Evolutionary conservation across 2,329 filamentous ascomycete genomes (phyloP).

Genomic region (Pseudogymnoascus sp.): DNA sequence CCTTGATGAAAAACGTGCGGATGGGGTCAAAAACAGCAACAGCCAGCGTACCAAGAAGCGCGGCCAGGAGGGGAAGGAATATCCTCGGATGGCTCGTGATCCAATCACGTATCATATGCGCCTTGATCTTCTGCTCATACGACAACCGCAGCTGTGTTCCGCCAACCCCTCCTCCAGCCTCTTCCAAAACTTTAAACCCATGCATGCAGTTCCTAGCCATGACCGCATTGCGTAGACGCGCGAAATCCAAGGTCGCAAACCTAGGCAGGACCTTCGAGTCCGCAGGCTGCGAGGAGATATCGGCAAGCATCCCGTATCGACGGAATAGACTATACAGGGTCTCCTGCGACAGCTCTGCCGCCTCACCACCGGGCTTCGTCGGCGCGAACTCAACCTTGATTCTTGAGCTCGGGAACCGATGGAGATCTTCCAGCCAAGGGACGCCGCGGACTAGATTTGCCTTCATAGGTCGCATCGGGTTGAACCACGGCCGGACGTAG

Average conservation of each 20-base stretch:
- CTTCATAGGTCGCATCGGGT: constrained; percentile 63
- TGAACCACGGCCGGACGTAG: constrained; percentile 83
- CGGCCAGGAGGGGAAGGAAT: constrained; percentile 74
- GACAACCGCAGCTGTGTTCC: constrained; percentile 73
- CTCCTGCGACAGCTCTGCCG: constrained; percentile 77
- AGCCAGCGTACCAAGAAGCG: constrained; percentile 71
- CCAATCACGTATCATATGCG: constrained; percentile 80
- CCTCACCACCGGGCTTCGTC: constrained; percentile 58
- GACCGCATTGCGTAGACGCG: constrained; percentile 63
- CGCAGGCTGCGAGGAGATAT: constrained; percentile 73
- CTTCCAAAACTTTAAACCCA: constrained; percentile 63
- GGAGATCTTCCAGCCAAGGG: constrained; percentile 91
- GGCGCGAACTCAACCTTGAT: constrained; percentile 81
- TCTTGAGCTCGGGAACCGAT: constrained; percentile 67
- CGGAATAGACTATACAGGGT: constrained; percentile 79
- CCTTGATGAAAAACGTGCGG: constrained; percentile 82
- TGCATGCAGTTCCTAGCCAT: constrained; percentile 92
- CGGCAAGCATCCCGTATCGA: constrained; percentile 79
- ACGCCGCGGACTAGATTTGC: constrained; percentile 69
- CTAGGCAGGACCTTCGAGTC: constrained; percentile 80
- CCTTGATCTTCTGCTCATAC: constrained; percentile 71
- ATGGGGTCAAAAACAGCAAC: constrained; percentile 92
- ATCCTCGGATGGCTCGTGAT: constrained; percentile 77
- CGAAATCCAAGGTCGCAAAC: constrained; percentile 73
- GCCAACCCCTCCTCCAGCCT: constrained; percentile 62